Percentiles rank a stretch among this genome's conserved stretches.
Evolutionary conservation across 805 yeast species (phyloP).

Genomic region (Lipomyces sp.): DNA sequence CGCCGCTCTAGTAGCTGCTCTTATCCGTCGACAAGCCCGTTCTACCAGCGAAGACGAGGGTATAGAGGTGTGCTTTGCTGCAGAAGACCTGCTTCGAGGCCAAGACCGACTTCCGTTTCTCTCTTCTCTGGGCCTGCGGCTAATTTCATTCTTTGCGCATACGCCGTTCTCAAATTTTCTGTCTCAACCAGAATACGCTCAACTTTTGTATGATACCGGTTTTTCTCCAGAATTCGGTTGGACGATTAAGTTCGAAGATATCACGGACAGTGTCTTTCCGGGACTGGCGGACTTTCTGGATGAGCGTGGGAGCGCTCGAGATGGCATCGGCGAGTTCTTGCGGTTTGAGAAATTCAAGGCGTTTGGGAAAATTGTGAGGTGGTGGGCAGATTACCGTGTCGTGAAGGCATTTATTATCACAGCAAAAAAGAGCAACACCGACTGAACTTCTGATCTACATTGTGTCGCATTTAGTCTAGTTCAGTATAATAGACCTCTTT

Average conservation of each 20-base stretch:
- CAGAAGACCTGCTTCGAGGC: conserved; percentile 16
- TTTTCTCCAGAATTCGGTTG: conserved; percentile 13
- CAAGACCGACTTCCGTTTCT: not conserved
- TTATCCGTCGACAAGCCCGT: not conserved
- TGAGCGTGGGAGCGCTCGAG: conserved; percentile 1
- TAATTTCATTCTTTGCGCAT: conserved; percentile 3
- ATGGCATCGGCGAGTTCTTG: conserved; percentile 7
- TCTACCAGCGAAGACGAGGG: not conserved
- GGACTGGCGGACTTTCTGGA: conserved; percentile 17
- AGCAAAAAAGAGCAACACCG: not conserved
- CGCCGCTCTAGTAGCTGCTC: conserved; percentile 11
- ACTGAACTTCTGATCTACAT: not conserved
- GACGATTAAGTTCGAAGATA: conserved; percentile 14
- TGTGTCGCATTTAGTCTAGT: too few relatives aligned
- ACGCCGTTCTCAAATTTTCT: conserved; percentile 19
- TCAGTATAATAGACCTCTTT: too few relatives aligned
- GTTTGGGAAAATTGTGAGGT: conserved; percentile 15
- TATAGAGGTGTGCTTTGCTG: conserved; percentile 13
- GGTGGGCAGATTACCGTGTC: conserved; percentile 18
- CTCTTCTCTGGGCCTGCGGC: conserved; percentile 1
- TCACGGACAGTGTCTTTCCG: conserved; percentile 19
- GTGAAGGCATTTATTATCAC: conserved; percentile 12
- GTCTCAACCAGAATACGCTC: conserved; percentile 4
- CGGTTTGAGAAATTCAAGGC: conserved; percentile 7
- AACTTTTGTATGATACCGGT: conserved; percentile 8